A percentile compares a stretch with the other conserved stretches of the same genome.
Conservation (phyloP, 2,329 filamentous ascomycete genomes). For the Curvularia lunata region DNA sequence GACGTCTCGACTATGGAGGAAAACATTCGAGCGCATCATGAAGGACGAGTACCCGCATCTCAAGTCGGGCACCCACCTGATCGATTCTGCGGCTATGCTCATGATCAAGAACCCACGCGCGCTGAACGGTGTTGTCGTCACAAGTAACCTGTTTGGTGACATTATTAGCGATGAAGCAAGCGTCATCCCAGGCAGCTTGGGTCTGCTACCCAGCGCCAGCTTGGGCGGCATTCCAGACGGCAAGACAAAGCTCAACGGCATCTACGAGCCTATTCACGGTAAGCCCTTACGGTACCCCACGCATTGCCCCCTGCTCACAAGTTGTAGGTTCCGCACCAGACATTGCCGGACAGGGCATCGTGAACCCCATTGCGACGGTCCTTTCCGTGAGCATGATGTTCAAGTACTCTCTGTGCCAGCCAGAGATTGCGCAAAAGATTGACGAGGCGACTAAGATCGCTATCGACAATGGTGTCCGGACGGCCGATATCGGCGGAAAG, state of each 20-base stretch:
- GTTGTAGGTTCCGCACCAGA: conserved; percentile 80
- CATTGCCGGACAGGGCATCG: conserved; percentile 88
- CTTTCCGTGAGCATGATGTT: conserved; percentile 96
- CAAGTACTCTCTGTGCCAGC: conserved; percentile 84
- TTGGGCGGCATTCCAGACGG: conserved; percentile 86
- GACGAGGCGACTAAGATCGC: conserved; percentile 81
- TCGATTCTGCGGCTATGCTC: conserved; percentile 96
- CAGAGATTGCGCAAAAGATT: conserved; percentile 76
- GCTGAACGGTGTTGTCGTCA: conserved; percentile 89
- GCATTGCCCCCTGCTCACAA: conserved; percentile 18
- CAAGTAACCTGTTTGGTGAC: conserved; percentile 93
- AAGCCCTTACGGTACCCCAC: conserved; percentile 36
- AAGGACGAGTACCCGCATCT: conserved; percentile 87
- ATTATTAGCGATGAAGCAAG: conserved; percentile 96
- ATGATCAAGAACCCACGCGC: conserved; percentile 92
- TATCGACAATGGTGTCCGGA: conserved; percentile 79
- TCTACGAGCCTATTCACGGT: conserved; percentile 98
- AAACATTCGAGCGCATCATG: conserved; percentile 84
- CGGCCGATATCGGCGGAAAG: conserved; percentile 83
- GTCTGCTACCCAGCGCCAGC: conserved; percentile 85
- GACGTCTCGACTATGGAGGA: conserved; percentile 87
- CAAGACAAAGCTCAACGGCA: conserved; percentile 84
- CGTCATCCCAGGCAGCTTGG: conserved; percentile 90
- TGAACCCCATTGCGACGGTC: conserved; percentile 91
- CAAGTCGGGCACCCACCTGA: conserved; percentile 84